These are phyloP conservation scores for Chloris gayana DNA, from an alignment of 176 grass and related monocot genomes.

Conservation along the genomic window DNA sequence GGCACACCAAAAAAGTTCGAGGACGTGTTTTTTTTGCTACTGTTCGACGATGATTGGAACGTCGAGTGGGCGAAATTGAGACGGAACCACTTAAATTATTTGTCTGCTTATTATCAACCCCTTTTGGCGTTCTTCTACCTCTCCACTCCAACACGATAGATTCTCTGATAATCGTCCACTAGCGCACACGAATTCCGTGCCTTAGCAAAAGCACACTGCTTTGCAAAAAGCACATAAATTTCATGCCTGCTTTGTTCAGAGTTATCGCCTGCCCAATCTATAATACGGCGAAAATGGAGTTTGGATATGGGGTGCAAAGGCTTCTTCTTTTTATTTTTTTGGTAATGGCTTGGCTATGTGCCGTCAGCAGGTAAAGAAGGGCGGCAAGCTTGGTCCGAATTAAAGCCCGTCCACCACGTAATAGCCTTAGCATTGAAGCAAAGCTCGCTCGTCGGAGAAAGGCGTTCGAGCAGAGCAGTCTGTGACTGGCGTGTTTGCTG, in stretches of 20 bases:
- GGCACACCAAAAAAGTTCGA: too few species aligned
- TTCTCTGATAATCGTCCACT: not conserved
- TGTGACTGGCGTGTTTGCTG: not conserved
- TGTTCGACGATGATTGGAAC: too few species aligned
- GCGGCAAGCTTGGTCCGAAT: slow-evolving; percentile 2
- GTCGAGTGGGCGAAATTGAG: too few species aligned
- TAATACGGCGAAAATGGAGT: not conserved
- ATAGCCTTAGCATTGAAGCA: slow-evolving; percentile 51
- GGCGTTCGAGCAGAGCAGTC: slow-evolving; percentile 19
- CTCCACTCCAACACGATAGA: too few species aligned
- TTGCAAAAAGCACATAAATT: too few species aligned
- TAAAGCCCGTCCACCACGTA: slow-evolving; percentile 23
- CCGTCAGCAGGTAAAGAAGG: slow-evolving; percentile 9
- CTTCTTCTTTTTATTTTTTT: not conserved
- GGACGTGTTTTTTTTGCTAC: too few species aligned
- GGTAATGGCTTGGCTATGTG: not conserved
- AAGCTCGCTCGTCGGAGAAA: slow-evolving; percentile 9
- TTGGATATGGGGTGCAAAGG: slow-evolving; percentile 8
- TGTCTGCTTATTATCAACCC: too few species aligned
- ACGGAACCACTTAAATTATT: too few species aligned
- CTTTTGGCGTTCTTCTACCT: too few species aligned
- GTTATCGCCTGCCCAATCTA: slow-evolving; percentile 30
- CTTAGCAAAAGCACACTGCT: slow-evolving; percentile 15
- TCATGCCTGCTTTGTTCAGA: slow-evolving; percentile 28
- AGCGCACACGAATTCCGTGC: not conserved